These are phyloP conservation scores for Coniella vitis DNA, from an alignment of 2,329 filamentous ascomycete species.

Conservation along the genomic window DNA sequence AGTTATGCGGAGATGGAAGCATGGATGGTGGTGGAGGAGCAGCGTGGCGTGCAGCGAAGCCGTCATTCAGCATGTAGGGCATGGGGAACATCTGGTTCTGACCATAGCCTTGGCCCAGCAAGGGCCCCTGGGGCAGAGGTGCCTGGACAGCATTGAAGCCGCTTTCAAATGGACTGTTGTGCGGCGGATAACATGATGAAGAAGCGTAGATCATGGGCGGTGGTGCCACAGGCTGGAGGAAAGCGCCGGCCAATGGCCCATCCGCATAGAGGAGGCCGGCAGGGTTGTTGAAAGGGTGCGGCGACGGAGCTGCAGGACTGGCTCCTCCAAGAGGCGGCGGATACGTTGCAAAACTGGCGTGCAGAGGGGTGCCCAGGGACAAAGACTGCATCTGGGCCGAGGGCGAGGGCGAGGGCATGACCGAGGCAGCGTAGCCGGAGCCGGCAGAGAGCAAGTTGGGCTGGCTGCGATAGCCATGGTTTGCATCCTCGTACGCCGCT, in stretches of 20 bases:
- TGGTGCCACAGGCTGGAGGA: slow-evolving; percentile 13
- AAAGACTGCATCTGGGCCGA: slow-evolving; percentile 20
- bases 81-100: slow-evolving; percentile 22
- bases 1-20: slow-evolving; percentile 20
- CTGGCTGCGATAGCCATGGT: slow-evolving; percentile 4
- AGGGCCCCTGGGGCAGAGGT: slow-evolving; percentile 20
- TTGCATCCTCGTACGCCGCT: slow-evolving; percentile 1
- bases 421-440: slow-evolving; percentile 10
- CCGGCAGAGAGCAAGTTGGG: slow-evolving; percentile 7
- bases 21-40: slow-evolving; percentile 16
- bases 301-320: slow-evolving; percentile 34
- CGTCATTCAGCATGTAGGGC: slow-evolving; percentile 23
- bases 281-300: slow-evolving; percentile 28
- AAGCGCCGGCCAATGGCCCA: slow-evolving; percentile 22
- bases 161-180: slow-evolving; percentile 27
- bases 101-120: slow-evolving; percentile 20
- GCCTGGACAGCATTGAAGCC: slow-evolving; percentile 26
- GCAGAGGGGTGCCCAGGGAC: slow-evolving; percentile 4
- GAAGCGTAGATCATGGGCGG: slow-evolving; percentile 19
- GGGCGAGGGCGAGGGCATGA: slow-evolving; percentile 8
- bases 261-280: slow-evolving; percentile 31
- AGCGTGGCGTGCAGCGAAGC: slow-evolving; percentile 23
- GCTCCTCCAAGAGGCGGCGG: slow-evolving; percentile 27
- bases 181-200: slow-evolving; percentile 28
- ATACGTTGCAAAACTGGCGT: slow-evolving; percentile 9